phyloP scores from a whole-genome alignment of 768 basidiomycete genomes.

The Cubamyces sp. region DNA sequence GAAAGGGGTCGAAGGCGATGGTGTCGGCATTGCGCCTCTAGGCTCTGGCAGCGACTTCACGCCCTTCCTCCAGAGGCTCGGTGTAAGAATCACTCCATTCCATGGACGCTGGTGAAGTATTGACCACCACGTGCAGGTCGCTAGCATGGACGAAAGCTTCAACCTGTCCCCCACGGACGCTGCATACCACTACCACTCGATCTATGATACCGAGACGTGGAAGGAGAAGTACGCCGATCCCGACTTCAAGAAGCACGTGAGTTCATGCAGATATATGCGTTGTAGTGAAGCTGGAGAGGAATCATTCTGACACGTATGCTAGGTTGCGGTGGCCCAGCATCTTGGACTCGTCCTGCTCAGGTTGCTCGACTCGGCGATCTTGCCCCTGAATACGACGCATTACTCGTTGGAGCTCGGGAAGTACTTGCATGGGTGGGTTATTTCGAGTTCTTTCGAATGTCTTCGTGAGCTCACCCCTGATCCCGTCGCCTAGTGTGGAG shows the following conservation, averaged over 20 bases:
- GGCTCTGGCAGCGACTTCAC: conserved; percentile 93
- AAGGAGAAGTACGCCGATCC: conserved; percentile 66
- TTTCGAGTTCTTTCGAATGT: not conserved
- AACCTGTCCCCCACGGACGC: conserved; percentile 43
- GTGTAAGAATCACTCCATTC: conserved; percentile 45
- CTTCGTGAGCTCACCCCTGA: not conserved
- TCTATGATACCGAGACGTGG: conserved; percentile 63
- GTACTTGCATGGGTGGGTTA: conserved; percentile 49
- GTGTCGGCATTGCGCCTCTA: conserved; percentile 55
- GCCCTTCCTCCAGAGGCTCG: conserved; percentile 83
- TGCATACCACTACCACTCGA: conserved; percentile 63
- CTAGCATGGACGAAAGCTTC: conserved; percentile 44
- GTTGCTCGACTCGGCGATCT: conserved; percentile 53
- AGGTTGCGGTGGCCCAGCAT: conserved; percentile 61
- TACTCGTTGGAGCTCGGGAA: conserved; percentile 57
- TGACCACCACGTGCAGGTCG: conserved; percentile 29
- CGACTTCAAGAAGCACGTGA: conserved; percentile 60
- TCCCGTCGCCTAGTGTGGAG: conserved; percentile 26
- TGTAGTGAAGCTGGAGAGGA: not conserved
- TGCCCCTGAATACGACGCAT: conserved; percentile 73
- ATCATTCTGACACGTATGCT: not conserved
- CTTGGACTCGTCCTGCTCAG: conserved; percentile 58
- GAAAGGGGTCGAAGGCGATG: conserved; percentile 24
- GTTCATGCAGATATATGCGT: conserved; percentile 18
- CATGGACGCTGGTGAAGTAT: conserved; percentile 17